A percentile compares a stretch with the other conserved stretches of the same genome.
Evolutionary conservation across 2,329 filamentous ascomycete genomes (phyloP).

Genomic region (Rutstroemia sp.): DNA sequence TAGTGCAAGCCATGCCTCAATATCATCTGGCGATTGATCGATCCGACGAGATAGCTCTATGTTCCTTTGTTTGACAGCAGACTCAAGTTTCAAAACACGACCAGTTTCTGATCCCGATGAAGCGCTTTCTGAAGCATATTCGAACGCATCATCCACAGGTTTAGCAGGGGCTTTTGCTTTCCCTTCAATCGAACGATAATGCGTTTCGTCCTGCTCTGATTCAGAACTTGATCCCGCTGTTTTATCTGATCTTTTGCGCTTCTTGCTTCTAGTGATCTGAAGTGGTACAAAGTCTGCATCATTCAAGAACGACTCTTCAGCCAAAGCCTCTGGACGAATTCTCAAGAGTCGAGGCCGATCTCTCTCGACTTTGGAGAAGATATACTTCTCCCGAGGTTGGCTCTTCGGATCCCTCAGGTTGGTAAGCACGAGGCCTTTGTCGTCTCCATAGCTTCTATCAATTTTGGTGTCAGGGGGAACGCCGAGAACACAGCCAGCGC

Average conservation of each 20-base stretch:
- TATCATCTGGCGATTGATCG: conserved; percentile 57
- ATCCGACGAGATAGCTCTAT: conserved; percentile 56
- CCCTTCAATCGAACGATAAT: conserved; percentile 59
- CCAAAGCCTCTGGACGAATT: conserved; percentile 29
- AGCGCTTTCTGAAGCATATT: conserved; percentile 39
- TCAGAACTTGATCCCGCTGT: conserved; percentile 30
- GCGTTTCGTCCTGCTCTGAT: conserved; percentile 42
- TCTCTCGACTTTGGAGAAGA: conserved; percentile 37
- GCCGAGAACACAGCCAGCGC: conserved; percentile 65
- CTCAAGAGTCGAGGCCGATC: conserved; percentile 35
- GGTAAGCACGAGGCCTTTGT: conserved; percentile 43
- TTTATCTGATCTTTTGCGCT: conserved; percentile 22
- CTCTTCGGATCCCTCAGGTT: conserved; percentile 31
- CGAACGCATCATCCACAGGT: conserved; percentile 27
- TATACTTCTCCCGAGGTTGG: conserved; percentile 34
- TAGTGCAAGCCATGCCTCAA: conserved; percentile 70
- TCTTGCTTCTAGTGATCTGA: conserved; percentile 28
- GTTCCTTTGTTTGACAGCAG: conserved; percentile 45
- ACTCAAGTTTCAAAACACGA: conserved; percentile 31
- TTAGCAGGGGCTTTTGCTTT: conserved; percentile 43
- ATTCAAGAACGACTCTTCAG: conserved; percentile 16
- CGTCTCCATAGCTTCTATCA: conserved; percentile 47
- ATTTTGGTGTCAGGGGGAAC: conserved; percentile 53
- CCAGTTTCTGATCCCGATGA: conserved; percentile 33
- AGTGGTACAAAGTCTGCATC: conserved; percentile 44